These are phyloP conservation scores for Penicillium turbatum DNA, from an alignment of 495 filamentous ascomycete species.

Conservation along the genomic window DNA sequence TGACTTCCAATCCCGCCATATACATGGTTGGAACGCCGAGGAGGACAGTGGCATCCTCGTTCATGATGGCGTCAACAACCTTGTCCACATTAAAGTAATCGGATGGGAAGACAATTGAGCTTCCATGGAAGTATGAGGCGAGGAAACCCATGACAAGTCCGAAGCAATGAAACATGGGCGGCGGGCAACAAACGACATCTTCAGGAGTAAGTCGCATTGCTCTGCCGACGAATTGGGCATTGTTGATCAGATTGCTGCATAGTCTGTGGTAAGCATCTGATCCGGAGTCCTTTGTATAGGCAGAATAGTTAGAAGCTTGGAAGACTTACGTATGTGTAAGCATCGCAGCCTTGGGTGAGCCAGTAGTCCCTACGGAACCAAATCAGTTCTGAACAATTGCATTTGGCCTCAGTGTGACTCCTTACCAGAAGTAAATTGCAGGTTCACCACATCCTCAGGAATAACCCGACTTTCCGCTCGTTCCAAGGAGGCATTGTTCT, in stretches of 20 bases:
- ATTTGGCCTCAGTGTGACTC: too few relatives aligned
- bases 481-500: too few relatives aligned
- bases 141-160: conserved; percentile 80
- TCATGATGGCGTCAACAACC: conserved; percentile 56
- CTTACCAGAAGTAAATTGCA: conserved; percentile 83
- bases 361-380: conserved; percentile 49
- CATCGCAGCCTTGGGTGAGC: conserved; percentile 77
- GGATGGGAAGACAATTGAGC: conserved; percentile 30
- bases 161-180: conserved; percentile 83
- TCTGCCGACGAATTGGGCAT: conserved; percentile 66
- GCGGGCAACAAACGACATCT: conserved; percentile 71
- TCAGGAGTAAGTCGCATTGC: conserved; percentile 62
- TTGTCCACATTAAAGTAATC: conserved; percentile 28
- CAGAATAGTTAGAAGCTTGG: neutral
- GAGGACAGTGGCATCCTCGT: conserved; percentile 65
- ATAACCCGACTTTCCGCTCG: conserved; percentile 31
- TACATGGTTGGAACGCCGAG: conserved; percentile 93
- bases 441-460: conserved; percentile 67
- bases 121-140: conserved; percentile 72
- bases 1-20: conserved; percentile 66
- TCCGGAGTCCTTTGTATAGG: too few relatives aligned
- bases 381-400: too few relatives aligned
- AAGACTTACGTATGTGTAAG: conserved; percentile 67
- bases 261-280: too few relatives aligned
- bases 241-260: conserved; percentile 51